A percentile compares a stretch with the other conserved stretches of the same genome.
phyloP scores from a whole-genome alignment of 2,329 filamentous ascomycete species.

The Venturia pyrina region DNA sequence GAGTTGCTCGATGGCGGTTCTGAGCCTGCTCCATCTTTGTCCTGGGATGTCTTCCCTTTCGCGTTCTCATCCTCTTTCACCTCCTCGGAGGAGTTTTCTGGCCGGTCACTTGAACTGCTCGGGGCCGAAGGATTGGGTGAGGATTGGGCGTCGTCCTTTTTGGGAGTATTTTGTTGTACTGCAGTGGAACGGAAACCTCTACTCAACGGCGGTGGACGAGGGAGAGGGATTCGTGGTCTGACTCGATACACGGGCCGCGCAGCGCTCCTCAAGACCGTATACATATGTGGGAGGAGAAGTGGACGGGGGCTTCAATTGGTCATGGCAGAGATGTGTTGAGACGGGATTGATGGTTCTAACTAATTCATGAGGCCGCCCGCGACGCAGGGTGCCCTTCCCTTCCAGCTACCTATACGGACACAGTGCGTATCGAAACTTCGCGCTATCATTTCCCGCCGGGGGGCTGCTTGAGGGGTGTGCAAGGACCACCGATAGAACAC shows the following conservation, averaged over 20 bases:
- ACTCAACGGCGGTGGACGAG: background rate
- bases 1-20: background rate
- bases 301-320: background rate
- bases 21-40: background rate
- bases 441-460: no score
- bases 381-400: no score
- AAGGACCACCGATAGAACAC: no score
- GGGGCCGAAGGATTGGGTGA: background rate
- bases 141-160: background rate
- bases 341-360: no score
- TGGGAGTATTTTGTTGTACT: background rate
- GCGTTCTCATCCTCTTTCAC: background rate
- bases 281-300: background rate
- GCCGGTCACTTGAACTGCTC: background rate
- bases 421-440: no score
- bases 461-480: no score
- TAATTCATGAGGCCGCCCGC: no score
- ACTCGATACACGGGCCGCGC: background rate
- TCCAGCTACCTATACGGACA: no score
- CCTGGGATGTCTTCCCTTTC: background rate
- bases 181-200: background rate
- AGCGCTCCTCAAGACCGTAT: background rate
- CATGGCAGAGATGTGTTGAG: background rate
- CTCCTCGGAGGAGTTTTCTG: background rate
- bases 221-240: background rate